phyloP scores from a whole-genome alignment of 495 filamentous ascomycete species.

The Penicillium pancosmium region DNA sequence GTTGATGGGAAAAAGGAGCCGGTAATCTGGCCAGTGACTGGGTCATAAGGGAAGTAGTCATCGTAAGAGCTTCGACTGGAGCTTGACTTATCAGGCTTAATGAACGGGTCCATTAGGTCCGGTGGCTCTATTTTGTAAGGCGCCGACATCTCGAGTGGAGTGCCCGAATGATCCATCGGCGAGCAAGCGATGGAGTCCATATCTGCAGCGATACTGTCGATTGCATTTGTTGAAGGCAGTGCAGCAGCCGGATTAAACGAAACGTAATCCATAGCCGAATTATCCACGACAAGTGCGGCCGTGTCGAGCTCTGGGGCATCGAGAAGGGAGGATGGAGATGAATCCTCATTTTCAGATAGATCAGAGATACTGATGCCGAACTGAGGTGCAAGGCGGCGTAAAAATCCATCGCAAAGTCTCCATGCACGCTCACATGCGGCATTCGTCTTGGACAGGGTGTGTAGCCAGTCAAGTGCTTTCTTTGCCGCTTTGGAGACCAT shows the following conservation, averaged over 20 bases:
- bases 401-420: conserved; percentile 51
- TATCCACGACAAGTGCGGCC: conserved; percentile 5
- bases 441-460: conserved; percentile 47
- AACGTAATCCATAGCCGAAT: conserved; percentile 19
- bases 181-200: conserved; percentile 33
- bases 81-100: conserved; percentile 29
- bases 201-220: conserved; percentile 27
- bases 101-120: conserved; percentile 30
- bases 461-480: conserved; percentile 57
- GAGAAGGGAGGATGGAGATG: conserved; percentile 18
- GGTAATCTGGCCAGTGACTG: conserved; percentile 43
- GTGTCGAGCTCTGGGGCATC: conserved; percentile 18
- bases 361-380: conserved; percentile 33
- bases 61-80: conserved; percentile 29
- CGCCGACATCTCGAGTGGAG: conserved; percentile 20
- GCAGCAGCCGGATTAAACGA: conserved; percentile 22
- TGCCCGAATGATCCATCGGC: conserved; percentile 28
- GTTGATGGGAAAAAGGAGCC: conserved; percentile 42
- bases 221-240: conserved; percentile 13
- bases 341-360: conserved; percentile 29
- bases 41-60: conserved; percentile 44
- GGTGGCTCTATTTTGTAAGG: conserved; percentile 27
- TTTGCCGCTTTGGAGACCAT: conserved; percentile 56
- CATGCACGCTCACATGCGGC: conserved; percentile 53
- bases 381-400: conserved; percentile 47